Conservation (phyloP, 805 yeast species). For the Hanseniaspora pseudoguilliermondii region DNA sequence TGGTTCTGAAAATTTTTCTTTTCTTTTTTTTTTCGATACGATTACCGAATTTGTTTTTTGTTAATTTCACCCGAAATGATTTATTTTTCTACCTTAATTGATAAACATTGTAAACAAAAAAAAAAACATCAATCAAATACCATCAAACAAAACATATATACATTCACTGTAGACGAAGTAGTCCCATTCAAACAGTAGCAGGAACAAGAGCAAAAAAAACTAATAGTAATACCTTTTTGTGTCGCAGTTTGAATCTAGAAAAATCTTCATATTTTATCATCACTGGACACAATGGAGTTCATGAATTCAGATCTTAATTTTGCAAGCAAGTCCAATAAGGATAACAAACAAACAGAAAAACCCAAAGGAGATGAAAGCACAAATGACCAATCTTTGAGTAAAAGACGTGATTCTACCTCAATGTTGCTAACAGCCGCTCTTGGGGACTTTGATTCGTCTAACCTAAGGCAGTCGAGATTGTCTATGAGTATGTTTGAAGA, state of each 20-base stretch:
- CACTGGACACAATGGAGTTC: not conserved
- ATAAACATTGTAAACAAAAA: not conserved
- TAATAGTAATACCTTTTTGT: not conserved
- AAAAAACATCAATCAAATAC: not conserved
- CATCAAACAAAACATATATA: not conserved
- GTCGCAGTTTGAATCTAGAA: no score
- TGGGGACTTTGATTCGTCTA: constrained; percentile 4
- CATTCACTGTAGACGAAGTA: no score
- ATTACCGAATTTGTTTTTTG: not conserved
- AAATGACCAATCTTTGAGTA: not conserved
- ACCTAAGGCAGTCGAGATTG: constrained; percentile 9
- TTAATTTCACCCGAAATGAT: not conserved
- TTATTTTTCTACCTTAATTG: not conserved
- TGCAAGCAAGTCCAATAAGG: not conserved
- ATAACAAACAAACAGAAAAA: not conserved
- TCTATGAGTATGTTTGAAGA: constrained; percentile 13
- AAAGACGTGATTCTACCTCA: constrained; percentile 11
- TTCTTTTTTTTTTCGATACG: not conserved
- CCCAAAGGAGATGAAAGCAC: not conserved
- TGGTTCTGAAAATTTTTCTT: not conserved
- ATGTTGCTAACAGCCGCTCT: constrained; percentile 3
- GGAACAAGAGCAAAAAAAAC: not conserved
- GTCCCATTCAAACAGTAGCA: no score
- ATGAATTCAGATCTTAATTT: not conserved
- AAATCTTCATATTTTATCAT: no score